Evolutionary conservation across 1,284 basidiomycete genomes (phyloP), one percentile per base, ranked within the genome.

Genomic region (Volvariella surrecta): DNA sequence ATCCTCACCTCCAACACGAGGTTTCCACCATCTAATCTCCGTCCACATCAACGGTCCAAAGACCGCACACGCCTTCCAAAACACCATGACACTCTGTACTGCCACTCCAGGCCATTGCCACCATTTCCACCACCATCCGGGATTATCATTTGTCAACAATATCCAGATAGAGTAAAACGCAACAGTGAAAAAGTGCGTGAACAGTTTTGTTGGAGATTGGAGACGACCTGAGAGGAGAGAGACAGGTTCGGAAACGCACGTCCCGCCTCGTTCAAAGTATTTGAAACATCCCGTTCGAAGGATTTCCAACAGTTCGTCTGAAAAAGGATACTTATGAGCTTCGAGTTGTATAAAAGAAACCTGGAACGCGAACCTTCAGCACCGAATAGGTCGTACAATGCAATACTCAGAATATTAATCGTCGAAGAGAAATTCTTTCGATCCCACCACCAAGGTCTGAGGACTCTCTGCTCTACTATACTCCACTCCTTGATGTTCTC

Each of bases 201-300:
- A 82, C 19, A 99, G 79, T 32, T 91, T 64, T 19, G 78, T 51
- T 0, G 91, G 90, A 16, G 83, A 82, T 1, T 89, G 86, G 2
- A 79, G 73, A 43, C 95, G 73, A 15, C 79, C 90, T 16, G 89
- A 83, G 15, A 93, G 77, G 13, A 94, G 73, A 3, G 81, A 84
- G 10, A 98, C 92, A 1, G 96, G 96, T 1, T 88, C 95, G 22
- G 78, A 73, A 43, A 98, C 64, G 55, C 91, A 91, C 54, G 91
- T 81, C 0, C 95, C 96, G 17, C 95, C 95, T 4, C 78, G 74
- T 60, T 97, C 90, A 58, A 99, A 97, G 67, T 99, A 99, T 58
- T 90, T 90, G 76, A 99, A 97, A 65, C 96, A 99, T 0, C 95
- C 95, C 30, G 80, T 82, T 48, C 90, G 76, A 10, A 99, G 79